Percentiles rank a stretch among this genome's conserved stretches.
Conservation (phyloP, 139 green algal genomes). For the Chlamydomonas sp. region DNA sequence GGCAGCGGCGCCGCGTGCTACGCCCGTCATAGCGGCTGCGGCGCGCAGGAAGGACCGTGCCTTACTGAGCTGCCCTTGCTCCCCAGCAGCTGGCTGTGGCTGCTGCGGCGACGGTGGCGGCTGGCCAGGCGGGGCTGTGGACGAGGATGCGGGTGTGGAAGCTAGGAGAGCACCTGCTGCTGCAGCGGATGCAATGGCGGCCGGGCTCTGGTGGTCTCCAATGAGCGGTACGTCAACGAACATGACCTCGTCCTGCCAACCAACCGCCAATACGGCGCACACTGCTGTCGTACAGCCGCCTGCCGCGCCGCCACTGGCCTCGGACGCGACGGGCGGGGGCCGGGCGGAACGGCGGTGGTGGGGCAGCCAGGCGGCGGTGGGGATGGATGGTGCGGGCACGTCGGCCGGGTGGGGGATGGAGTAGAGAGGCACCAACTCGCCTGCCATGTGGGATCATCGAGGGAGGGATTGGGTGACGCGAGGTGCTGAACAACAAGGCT, state of each 20-base stretch:
- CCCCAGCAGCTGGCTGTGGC: background rate
- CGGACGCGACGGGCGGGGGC: background rate
- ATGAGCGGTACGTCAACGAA: conserved; percentile 63
- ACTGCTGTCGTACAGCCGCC: conserved; percentile 4
- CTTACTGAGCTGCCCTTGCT: background rate
- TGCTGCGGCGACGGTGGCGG: background rate
- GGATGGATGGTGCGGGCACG: conserved; percentile 3
- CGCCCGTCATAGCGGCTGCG: conserved; percentile 15
- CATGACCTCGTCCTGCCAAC: conserved; percentile 49
- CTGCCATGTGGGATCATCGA: background rate
- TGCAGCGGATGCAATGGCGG: background rate
- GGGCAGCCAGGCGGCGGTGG: conserved; percentile 49
- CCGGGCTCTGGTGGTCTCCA: conserved; percentile 46
- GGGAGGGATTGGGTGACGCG: too few species aligned
- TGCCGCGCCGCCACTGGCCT: background rate
- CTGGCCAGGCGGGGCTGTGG: background rate
- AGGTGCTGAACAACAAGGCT: too few species aligned
- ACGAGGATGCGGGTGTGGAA: background rate
- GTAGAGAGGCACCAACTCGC: conserved; percentile 56
- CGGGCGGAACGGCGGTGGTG: conserved; percentile 33
- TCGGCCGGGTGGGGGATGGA: conserved; percentile 41
- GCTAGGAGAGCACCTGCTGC: too few species aligned
- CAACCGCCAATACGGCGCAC: conserved; percentile 49
- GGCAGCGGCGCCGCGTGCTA: conserved; percentile 19
- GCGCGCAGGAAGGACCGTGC: conserved; percentile 20